Conservation (phyloP, 257 asterid species). For the Apocynum venetum region DNA sequence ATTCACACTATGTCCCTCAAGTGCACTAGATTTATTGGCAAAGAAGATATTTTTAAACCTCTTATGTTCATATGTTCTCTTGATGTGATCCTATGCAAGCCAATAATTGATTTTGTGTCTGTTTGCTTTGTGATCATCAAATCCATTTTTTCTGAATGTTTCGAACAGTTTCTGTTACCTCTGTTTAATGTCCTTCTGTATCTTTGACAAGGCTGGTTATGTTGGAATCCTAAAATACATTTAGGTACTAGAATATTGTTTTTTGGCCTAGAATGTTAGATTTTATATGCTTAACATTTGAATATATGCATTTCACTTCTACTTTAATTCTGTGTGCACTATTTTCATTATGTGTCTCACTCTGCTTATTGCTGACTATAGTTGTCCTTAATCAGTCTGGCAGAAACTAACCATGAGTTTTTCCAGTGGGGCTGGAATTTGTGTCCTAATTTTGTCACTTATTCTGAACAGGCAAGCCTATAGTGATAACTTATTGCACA, state of each 20-base stretch:
- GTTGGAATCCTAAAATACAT: neutral
- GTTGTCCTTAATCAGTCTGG: neutral
- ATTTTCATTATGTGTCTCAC: neutral
- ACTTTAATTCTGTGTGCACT: neutral
- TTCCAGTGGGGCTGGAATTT: neutral
- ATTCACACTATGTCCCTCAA: neutral
- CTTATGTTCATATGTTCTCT: neutral
- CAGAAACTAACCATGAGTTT: conserved; percentile 4
- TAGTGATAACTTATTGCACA: conserved; percentile 78
- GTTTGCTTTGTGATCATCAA: neutral
- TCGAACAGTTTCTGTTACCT: neutral
- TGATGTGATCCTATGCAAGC: neutral
- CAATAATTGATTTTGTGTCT: neutral
- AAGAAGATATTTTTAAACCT: too few relatives aligned
- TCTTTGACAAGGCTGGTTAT: neutral
- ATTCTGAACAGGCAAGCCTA: conserved; percentile 70
- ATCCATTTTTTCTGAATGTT: neutral
- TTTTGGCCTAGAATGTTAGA: neutral
- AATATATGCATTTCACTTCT: neutral
- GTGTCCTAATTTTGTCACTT: conserved; percentile 8
- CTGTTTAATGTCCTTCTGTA: neutral
- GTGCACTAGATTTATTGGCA: neutral
- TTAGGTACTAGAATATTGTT: neutral
- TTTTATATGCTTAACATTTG: neutral
- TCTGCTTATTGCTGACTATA: neutral